Evolutionary conservation across 208 protist species (phyloP), one percentile per base, ranked within the genome.

Genomic region (Trypanosoma congolense): DNA sequence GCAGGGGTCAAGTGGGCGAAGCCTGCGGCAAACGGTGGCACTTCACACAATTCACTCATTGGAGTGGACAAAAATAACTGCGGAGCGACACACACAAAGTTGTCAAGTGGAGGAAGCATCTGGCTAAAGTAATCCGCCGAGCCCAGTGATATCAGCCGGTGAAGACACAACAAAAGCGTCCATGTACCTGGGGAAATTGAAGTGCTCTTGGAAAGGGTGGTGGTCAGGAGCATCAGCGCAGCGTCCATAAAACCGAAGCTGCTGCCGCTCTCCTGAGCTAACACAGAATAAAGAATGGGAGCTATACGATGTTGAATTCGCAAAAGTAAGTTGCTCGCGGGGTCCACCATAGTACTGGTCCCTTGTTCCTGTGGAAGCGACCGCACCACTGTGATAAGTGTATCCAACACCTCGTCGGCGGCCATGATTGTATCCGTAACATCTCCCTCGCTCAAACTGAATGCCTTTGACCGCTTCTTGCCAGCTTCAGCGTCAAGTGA

Each of bases 81-180:
- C 0, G 88, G 83, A 42, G 87, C 83, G 18, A 89, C 80, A 1
- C 65, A 85, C 41, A 86, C 73, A 59, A 80, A 96, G 73, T 97
- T 97, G 57, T 97, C 92, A 9, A 97, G 51, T 30, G 90, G 87
- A 21, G 87, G 70, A 21, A 97, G 73, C 51, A 97, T 79, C 43
- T 87, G 53, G 4, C 52, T 48, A 64, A 96, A 85, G 65, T 96
- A 97, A 61, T 97, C 92, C 8, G 75, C 63, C 2, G 87, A 80
- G 35, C 77, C 88, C 19, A 75, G 70, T 30, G 73, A 38, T 16
- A 90, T 48, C 12, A 92, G 51, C 19, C 74, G 77, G 61, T 90
- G 61, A 30, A 90, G 46, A 58, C 76, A 87, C 48, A 77, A 70
- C 41, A 91, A 38, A 26, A 95, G 63, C 21, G 67, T 70, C 86